Evolutionary conservation across 345 rosid species (phyloP), one percentile per base, ranked within the genome.

Genomic region (Jatropha curcas): DNA sequence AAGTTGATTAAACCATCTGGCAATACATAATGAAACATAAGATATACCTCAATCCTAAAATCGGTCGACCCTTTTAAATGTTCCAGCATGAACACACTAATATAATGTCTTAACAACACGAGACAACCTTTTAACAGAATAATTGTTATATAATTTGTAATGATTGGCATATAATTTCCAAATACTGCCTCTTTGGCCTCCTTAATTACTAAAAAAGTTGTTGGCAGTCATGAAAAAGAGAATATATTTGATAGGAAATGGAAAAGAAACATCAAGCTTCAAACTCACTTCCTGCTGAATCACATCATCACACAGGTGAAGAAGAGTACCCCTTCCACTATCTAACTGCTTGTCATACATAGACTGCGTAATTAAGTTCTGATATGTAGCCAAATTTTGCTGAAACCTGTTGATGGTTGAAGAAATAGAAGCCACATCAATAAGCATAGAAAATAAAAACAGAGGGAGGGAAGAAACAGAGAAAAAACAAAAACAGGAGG

Each of bases 331-430:
- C 84, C 60, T 89, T 76, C 99, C 99, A 77, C 99, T 95, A 76
- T 92, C 99, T 46, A 95, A 87, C 73, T 92, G 99, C 75, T 95
- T 95, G 78, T 95, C 97, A 75, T 92, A 95, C 96, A 93, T 89
- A 65, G 98, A 95, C 79, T 89, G 92, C 4, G 97, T 92, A 60
- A 95, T 95, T 83, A 95, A 81, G 82, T 87, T 92, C 85, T 89
- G 98, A 81, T 95, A 95, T 14, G 83, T 73, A 67, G 92, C 96
- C 87, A 95, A 67, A 79, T 92, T 95, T 77, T 75, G 80, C 88
- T 95, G 90, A 79, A 91, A 95, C 85, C 99, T 95, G 78, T 75
- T 80, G 25, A 64, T 72, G 64, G 72, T 48, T 53, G 65, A 77
- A 74, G 70, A 79, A 68, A 67, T 52, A 59, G 35, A 57, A 76